Evolutionary conservation across 345 rosid species (phyloP).

Genomic region (Bruguiera gymnorhiza): DNA sequence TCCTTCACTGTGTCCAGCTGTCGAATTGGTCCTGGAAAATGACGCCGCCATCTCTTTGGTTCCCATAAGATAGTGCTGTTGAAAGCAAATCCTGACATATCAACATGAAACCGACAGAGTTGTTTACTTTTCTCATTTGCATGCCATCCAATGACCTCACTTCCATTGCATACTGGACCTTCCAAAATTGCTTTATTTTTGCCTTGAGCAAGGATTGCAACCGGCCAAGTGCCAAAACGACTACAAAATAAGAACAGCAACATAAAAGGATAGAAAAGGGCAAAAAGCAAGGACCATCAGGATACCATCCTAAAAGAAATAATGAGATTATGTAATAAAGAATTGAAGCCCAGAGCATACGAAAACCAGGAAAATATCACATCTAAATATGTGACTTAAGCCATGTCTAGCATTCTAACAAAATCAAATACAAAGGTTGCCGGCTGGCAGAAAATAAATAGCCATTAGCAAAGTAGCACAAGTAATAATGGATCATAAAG

Average conservation of each 20-base stretch:
- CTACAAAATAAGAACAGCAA: conserved; percentile 32
- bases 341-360: too few species aligned
- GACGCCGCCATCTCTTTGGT: conserved; percentile 70
- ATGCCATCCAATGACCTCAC: conserved; percentile 87
- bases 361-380: too few species aligned
- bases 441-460: too few species aligned
- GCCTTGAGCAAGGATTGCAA: conserved; percentile 86
- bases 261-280: conserved; percentile 14
- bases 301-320: neutral
- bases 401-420: too few species aligned
- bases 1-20: conserved; percentile 81
- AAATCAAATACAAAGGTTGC: too few species aligned
- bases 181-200: conserved; percentile 84
- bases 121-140: conserved; percentile 89
- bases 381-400: too few species aligned
- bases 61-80: conserved; percentile 95
- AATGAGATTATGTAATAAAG: too few species aligned
- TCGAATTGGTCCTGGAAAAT: conserved; percentile 46
- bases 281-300: neutral
- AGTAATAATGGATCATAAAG: too few species aligned
- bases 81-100: conserved; percentile 96
- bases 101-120: conserved; percentile 84
- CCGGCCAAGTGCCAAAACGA: conserved; percentile 95
- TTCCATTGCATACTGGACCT: conserved; percentile 85
- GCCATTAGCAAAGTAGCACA: too few species aligned